A percentile compares a stretch with the other conserved stretches of the same genome.
Evolutionary conservation across 495 filamentous ascomycete species (phyloP).

Genomic region (Podospora comata): DNA sequence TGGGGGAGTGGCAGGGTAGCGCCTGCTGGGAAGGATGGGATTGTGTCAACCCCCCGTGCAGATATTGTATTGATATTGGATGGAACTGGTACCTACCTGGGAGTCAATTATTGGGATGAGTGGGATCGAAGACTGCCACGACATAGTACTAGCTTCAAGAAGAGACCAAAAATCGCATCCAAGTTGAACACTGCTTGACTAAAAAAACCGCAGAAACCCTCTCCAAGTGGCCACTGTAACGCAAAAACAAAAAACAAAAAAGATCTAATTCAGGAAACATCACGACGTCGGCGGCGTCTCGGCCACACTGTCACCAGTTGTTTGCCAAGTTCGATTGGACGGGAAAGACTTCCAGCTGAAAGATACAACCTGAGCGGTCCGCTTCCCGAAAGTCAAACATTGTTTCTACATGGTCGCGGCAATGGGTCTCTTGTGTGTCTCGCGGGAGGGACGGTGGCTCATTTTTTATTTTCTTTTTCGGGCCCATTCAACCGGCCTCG

Average conservation of each 20-base stretch:
- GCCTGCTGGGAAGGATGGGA: not conserved
- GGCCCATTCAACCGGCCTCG: slow-evolving; percentile 10
- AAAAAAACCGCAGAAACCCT: not conserved
- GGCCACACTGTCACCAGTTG: not conserved
- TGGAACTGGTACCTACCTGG: not conserved
- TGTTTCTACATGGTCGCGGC: slow-evolving; percentile 5
- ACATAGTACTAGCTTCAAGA: not conserved
- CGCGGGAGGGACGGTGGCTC: slow-evolving; percentile 11
- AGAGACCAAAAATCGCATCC: not conserved
- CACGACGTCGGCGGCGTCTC: not conserved
- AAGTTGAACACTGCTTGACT: not conserved
- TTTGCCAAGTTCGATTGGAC: slow-evolving; percentile 10
- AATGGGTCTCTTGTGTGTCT: slow-evolving; percentile 18
- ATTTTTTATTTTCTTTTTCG: slow-evolving; percentile 7
- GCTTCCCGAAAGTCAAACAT: slow-evolving; percentile 19
- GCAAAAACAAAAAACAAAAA: not conserved
- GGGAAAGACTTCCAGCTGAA: slow-evolving; percentile 26
- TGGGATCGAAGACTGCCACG: not conserved
- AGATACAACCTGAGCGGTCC: slow-evolving; percentile 11
- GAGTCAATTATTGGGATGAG: not conserved
- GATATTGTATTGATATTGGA: not conserved
- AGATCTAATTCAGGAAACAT: slow-evolving; percentile 12
- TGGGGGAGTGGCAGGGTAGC: not conserved
- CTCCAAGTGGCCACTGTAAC: not conserved
- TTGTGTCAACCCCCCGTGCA: not conserved